These are phyloP conservation scores for Anethum foeniculum DNA, from an alignment of 140 eudicot species.

Conservation along the genomic window DNA sequence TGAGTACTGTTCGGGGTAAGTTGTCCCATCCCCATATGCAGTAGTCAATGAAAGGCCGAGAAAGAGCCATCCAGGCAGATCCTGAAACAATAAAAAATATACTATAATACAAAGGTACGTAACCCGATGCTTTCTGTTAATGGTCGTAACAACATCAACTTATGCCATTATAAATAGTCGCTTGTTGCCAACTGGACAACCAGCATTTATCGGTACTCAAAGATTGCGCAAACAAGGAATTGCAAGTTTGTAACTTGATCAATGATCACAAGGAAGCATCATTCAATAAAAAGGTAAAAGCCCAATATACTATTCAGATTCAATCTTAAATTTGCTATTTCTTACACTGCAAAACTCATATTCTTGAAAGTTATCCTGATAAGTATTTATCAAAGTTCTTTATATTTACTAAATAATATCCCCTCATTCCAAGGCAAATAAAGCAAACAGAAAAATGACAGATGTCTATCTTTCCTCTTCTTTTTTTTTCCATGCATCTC, in stretches of 20 bases:
- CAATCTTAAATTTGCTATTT: background rate
- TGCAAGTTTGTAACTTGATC: background rate
- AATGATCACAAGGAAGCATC: background rate
- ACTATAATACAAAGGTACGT: background rate
- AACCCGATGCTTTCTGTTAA: background rate
- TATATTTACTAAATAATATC: no score
- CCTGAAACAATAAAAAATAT: conserved; percentile 27
- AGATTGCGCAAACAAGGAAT: background rate
- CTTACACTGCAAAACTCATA: background rate
- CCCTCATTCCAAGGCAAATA: background rate
- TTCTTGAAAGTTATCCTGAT: background rate
- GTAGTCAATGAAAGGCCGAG: conserved; percentile 74
- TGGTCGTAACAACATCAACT: background rate
- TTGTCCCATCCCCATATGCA: conserved; percentile 96
- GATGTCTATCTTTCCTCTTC: no score
- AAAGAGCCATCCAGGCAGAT: conserved; percentile 89
- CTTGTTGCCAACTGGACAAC: background rate
- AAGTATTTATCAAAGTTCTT: background rate
- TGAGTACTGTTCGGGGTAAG: conserved; percentile 73
- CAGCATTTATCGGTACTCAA: background rate
- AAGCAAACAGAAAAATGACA: background rate
- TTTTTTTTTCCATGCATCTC: background rate
- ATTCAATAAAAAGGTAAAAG: background rate
- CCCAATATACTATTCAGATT: background rate
- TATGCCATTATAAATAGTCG: background rate